phyloP scores from a whole-genome alignment of 345 rosid species.

The Passiflora organensis region DNA sequence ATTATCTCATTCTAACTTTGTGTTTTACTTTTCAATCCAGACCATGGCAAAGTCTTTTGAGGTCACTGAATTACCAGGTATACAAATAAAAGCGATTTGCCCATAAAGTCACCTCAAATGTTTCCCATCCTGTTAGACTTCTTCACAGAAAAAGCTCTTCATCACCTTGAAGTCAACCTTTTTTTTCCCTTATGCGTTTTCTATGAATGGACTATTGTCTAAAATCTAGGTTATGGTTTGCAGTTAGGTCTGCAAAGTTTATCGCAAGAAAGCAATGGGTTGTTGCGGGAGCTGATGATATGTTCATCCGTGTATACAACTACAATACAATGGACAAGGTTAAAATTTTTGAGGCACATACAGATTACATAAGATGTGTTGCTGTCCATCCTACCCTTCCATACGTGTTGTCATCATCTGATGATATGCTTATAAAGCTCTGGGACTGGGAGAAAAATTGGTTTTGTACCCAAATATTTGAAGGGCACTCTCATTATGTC shows the following conservation, averaged over 20 bases:
- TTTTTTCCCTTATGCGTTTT: too few species aligned
- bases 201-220: background rate
- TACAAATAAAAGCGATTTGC: too few species aligned
- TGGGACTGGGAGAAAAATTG: constrained; percentile 51
- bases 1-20: constrained; percentile 6
- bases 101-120: too few species aligned
- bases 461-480: constrained; percentile 23
- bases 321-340: constrained; percentile 26
- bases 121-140: too few species aligned
- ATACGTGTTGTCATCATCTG: constrained; percentile 26
- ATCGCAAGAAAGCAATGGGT: constrained; percentile 33
- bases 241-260: constrained; percentile 40
- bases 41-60: constrained; percentile 19
- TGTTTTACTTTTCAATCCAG: constrained; percentile 5
- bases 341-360: constrained; percentile 35
- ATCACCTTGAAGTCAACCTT: too few species aligned
- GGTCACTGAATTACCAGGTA: constrained; percentile 25
- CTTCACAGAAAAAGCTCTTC: too few species aligned
- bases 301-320: constrained; percentile 26
- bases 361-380: constrained; percentile 30
- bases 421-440: constrained; percentile 29
- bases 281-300: constrained; percentile 33
- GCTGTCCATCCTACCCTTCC: constrained; percentile 29
- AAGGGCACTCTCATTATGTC: constrained; percentile 42
- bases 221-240: background rate